Base-by-base conservation (phyloP, 345 rosid species). In the sweet orange (Citrus sinensis) region DNA sequence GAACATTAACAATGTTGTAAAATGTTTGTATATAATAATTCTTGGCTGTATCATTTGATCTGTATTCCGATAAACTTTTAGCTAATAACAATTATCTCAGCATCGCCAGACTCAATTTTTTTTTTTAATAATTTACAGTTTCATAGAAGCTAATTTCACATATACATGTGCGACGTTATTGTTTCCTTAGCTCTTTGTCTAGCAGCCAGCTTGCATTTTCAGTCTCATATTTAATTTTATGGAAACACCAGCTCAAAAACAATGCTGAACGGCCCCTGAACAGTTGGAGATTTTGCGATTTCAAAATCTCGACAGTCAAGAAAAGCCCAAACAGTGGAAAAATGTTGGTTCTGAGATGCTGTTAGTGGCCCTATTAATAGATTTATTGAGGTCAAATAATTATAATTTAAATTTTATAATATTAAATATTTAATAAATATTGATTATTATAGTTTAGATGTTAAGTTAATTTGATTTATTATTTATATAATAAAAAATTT, bases 21-120 rank as follows among this genome's bases (percentile, higher is more conserved):
- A 76, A 55, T 35, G 20, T 10, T 76, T 66, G 79, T 76, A 56
- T 32, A 35, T 66, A 76, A 24, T 67, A 17, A 66, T 54, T 76
- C 9, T 76, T 34, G 60, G 49, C 14, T 76, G 71, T 34, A 6
- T 32, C 4, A 6, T 76, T 76, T 14, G 34, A 30, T 9, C 42
- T 76, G 49, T 11, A 34, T 64, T 76, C 19, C 29, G 1, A 54
- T 64, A 6, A 34, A 76, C 14, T 20, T n/a, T 51, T n/a, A 8
- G 29, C 67, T 27, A 20, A 42, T 6, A 11, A 19, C 72, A 42
- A 24, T 8, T 24, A 24, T 8, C 35, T 61, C 19, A 6, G 20
- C 70, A 40, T 20, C 30, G 27, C 72, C 22, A 1, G 25, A 24
- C 22, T 42, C 10, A 0, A 7, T 4, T 51, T 75, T 32, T 29